Evolutionary conservation across 306 rosid genomes (phyloP).

Genomic region (Pyrus bretschneideri): DNA sequence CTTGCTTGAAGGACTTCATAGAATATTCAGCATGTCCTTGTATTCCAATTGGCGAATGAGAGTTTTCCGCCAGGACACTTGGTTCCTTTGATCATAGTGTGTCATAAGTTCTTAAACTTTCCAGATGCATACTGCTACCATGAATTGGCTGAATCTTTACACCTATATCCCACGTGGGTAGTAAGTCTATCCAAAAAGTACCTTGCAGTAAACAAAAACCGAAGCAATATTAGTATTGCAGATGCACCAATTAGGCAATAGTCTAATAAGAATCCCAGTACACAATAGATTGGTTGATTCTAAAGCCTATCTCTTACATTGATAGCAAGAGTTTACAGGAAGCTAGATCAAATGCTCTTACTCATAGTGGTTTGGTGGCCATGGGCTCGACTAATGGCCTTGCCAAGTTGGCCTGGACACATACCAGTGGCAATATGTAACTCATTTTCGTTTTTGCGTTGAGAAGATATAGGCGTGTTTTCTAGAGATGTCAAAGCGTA

Average conservation of each 20-base stretch:
- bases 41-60: not conserved
- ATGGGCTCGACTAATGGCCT: not conserved
- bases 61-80: not conserved
- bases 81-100: not conserved
- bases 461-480: not conserved
- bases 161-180: not conserved
- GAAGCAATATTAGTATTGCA: not conserved
- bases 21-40: not conserved
- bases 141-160: not conserved
- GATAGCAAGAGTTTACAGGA: not conserved
- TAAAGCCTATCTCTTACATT: not conserved
- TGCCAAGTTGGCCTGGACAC: not conserved
- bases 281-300: not conserved
- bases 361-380: not conserved
- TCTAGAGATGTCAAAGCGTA: not conserved
- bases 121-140: not conserved
- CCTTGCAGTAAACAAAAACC: not conserved
- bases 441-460: not conserved
- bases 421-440: not conserved
- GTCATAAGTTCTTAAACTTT: not conserved
- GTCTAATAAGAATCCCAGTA: not conserved
- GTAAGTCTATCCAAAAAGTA: not conserved
- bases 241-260: not conserved
- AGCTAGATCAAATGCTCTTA: not conserved
- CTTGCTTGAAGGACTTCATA: not conserved